Percentiles rank a stretch among this genome's conserved stretches.
Conservation (phyloP, 1,139 yeast genomes). For the Blastobotrys petasosporus region DNA sequence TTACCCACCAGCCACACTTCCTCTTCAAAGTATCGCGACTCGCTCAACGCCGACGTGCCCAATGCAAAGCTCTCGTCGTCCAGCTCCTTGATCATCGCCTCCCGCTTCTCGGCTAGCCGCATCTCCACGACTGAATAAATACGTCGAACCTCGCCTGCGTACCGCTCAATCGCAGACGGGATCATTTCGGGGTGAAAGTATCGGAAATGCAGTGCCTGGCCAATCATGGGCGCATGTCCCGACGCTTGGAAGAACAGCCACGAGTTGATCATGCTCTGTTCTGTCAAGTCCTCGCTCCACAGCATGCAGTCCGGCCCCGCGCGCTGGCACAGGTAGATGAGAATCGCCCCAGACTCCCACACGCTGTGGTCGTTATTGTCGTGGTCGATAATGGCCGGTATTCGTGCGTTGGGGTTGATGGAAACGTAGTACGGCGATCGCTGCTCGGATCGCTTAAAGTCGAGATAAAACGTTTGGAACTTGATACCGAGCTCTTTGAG, state of each 20-base stretch:
- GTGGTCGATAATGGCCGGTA: conserved; percentile 91
- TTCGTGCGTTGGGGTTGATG: conserved; percentile 90
- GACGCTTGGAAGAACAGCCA: conserved; percentile 95
- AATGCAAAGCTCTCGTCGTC: conserved; percentile 84
- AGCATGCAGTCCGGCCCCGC: conserved; percentile 60
- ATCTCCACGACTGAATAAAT: conserved; percentile 93
- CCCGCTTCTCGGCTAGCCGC: conserved; percentile 91
- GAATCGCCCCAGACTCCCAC: conserved; percentile 94
- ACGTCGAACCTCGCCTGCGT: conserved; percentile 87
- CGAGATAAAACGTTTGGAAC: conserved; percentile 79
- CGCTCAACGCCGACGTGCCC: conserved; percentile 82
- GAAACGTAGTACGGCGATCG: conserved; percentile 89
- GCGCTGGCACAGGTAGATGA: conserved; percentile 66
- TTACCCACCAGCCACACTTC: conserved; percentile 97
- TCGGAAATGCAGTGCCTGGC: conserved; percentile 91
- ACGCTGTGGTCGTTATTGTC: conserved; percentile 69
- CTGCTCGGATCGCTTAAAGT: conserved; percentile 84
- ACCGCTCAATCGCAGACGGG: conserved; percentile 84
- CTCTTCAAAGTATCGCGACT: conserved; percentile 80
- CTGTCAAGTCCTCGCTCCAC: conserved; percentile 75
- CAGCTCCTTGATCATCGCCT: conserved; percentile 88
- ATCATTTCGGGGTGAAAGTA: conserved; percentile 85
- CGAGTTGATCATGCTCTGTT: conserved; percentile 78
- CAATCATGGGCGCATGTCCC: conserved; percentile 97
- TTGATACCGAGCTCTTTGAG: conserved; percentile 74